Base-by-base conservation (phyloP, 1,284 basidiomycete genomes). In the Volvariella surrecta region DNA sequence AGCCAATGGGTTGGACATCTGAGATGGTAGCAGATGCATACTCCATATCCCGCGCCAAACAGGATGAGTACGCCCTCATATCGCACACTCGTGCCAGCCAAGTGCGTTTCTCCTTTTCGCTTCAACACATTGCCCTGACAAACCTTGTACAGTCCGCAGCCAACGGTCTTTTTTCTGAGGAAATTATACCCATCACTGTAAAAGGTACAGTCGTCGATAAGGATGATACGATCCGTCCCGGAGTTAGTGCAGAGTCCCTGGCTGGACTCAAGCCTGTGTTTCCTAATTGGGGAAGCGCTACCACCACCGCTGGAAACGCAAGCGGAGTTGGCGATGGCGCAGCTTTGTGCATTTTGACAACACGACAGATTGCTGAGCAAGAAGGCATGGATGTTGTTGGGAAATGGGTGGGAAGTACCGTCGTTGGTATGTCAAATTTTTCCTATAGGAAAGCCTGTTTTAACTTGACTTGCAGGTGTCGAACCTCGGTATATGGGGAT, bases 291-390 rank as follows among this genome's bases (percentile, higher is more conserved):
- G 86, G 84, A 11, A 68, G 76, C 24, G 64, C 71, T 3, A 72
- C 78, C 2, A 90, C 88, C 0, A 94, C 91, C 54, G 80, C 91
- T 39, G 88, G 87, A 16, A 97, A 97, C 61, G 90, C 94, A 0
- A 94, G 90, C 50, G 93, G 94, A 45, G 78, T 98, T 22, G 92
- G 92, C 8, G 95, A 99, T 60, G 95, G 95, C 44, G 95, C 93
- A 22, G 95, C 91, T 6, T 67, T 95, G 15, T 89, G 90, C 47
- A 74, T 99, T 40, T 68, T 99, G 50, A 91, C 89, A 6, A 85
- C 90, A 34, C 77, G 95, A 43, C 79, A 76, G 46, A 76, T 79
- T 38, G 95, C 95, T 15, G 77, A 89, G 64, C 77, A 79, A 59
- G 82, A 92, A 51, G 89, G 87, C 22, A 77, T 95, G 68, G 77